phyloP scores from a whole-genome alignment of 2,329 filamentous ascomycete genomes.

The Neofusicoccum laricinum region DNA sequence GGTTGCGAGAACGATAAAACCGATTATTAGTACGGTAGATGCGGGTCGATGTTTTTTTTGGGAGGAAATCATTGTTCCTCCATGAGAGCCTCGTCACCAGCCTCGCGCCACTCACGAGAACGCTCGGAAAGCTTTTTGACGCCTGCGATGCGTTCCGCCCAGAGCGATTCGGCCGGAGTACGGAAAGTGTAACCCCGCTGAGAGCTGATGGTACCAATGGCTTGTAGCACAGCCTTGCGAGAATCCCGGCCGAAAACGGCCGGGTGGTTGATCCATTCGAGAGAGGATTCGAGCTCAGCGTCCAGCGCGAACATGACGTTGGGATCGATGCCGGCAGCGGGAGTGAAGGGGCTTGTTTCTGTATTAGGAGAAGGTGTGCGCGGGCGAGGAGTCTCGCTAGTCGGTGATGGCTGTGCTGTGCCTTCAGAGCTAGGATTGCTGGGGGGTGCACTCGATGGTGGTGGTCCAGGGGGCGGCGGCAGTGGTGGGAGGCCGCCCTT shows the following conservation, averaged over 20 bases:
- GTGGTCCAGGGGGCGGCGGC: slow-evolving; percentile 55
- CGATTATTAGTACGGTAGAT: slow-evolving; percentile 5
- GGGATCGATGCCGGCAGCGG: slow-evolving; percentile 73
- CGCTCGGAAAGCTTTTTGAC: slow-evolving; percentile 78
- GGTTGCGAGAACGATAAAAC: neutral
- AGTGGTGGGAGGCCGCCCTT: slow-evolving; percentile 93
- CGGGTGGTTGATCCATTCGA: slow-evolving; percentile 98
- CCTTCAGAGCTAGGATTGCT: slow-evolving; percentile 31
- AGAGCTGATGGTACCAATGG: slow-evolving; percentile 93
- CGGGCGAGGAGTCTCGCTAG: slow-evolving; percentile 34
- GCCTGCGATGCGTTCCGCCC: slow-evolving; percentile 79
- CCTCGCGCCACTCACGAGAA: slow-evolving; percentile 89
- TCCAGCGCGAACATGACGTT: slow-evolving; percentile 83
- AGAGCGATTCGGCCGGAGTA: slow-evolving; percentile 82
- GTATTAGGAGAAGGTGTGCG: slow-evolving; percentile 27
- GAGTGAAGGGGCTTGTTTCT: slow-evolving; percentile 44
- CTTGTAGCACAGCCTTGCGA: slow-evolving; percentile 91
- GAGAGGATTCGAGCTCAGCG: slow-evolving; percentile 79
- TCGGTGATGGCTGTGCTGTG: slow-evolving; percentile 31
- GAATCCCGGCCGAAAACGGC: slow-evolving; percentile 92
- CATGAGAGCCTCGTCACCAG: slow-evolving; percentile 68
- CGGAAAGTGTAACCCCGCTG: slow-evolving; percentile 93
- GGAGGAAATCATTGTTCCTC: slow-evolving; percentile 41
- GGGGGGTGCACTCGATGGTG: slow-evolving; percentile 35
- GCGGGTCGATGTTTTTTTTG: neutral